Evolutionary conservation across 2,329 filamentous ascomycete genomes (phyloP), one percentile per base, ranked within the genome.

Genomic region (Pestalotiopsis sp.): DNA sequence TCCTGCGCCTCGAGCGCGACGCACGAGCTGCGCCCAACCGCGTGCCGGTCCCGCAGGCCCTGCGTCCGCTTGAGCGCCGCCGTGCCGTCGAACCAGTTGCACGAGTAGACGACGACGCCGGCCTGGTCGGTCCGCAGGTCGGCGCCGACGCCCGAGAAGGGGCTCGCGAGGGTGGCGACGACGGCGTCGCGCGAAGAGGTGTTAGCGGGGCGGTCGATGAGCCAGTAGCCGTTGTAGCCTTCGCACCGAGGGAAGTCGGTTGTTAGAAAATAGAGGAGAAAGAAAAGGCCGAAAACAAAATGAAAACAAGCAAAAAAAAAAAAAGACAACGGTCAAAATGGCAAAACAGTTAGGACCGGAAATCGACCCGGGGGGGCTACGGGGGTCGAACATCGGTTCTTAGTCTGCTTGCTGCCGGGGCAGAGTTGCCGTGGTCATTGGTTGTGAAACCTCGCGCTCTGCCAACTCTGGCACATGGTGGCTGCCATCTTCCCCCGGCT

Each of bases 1-100:
- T 92, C 91, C 77, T 94, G 88, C 2, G 92, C 89, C 80, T 94
- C 92, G 75, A 94, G 88, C 39, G 93, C 92, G 6, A 94, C 77
- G 75, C 91, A 94, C 22, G 89, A 91, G 74, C 90, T 91, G 76
- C 91, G 77, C 66, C 82, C 80, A 7, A 88, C 84, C 70, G 77
- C 82, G 57, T 74, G 78, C n/a, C 78, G 75, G 2, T 73, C 76
- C 24, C 71, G 74, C 55, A 86, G 81, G 14, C 88, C 88, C 79
- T 91, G 89, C 1, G 86, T 88, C 58, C 81, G 83, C 80, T 91
- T 91, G 66, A 91, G 74, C 0, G 83, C 76, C 2, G 85, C 80
- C 79, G 77, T 77, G 30, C 83, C 83, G 68, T 84, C 82, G 75
- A 83, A 83, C 83, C 83, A 86, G 67, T 82, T 82, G 81, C 92